Base-by-base conservation (phyloP, 768 basidiomycete genomes). In the Mycena alexandri region DNA sequence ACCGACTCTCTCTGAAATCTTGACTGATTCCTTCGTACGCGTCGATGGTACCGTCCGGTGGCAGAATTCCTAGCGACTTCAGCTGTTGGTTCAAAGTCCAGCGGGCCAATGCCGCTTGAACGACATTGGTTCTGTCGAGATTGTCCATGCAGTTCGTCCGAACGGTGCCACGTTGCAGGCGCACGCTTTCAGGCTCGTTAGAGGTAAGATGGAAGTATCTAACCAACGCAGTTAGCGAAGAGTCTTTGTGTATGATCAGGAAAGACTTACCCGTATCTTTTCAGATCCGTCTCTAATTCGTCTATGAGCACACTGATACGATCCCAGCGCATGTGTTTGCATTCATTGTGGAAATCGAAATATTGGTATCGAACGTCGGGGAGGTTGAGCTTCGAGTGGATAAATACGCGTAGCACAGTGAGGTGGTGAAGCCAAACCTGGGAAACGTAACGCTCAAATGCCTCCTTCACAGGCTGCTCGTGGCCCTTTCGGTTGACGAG, bases 81-180 rank as follows among this genome's bases (percentile, higher is more conserved):
- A 99, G 84, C 75, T 99, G 97, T 56, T 84, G 81, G 66, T 89
- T 91, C 50, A 99, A 83, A 1, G 87, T 90, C 87, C 90, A 93
- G 77, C 93, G 95, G 17, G 93, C 98, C 54, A 99, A 78, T 14
- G 96, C 88, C 19, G 94, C 92, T 77, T 99, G 98, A 6, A 95
- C 93, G 47, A 99, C 97, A 77, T 99, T 99, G 51, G 98, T 99
- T 55, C 98, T 88, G 76, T 99, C 98, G 65, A 98, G 82, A 73
- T 91, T 93, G 77, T 98, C 97, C 98, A 98, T 98, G 79, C 98
- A 99, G 77, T 99, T 99, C 10, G 96, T 96, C 50, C 98, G 88
- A 47, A 98, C 89, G 52, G 88, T 85, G 21, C 96, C 96, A 22
- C 75, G 83, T 75, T 99, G 98, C 41, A 85, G 78, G 63, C 81